These are phyloP conservation scores for Gnaphalium uliginosum DNA, from an alignment of 129 eudicot species.

Conservation along the genomic window DNA sequence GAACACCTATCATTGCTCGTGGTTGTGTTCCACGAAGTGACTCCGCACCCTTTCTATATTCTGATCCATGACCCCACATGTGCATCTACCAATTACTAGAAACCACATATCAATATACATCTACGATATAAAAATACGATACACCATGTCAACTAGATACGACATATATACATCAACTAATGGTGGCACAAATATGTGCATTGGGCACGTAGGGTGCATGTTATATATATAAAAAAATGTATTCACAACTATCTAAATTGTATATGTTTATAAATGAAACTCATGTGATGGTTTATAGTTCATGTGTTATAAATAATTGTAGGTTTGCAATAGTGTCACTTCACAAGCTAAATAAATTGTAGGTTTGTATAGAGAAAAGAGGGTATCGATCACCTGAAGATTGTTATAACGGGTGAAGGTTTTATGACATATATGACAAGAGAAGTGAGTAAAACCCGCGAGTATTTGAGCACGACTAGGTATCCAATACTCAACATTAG, in stretches of 20 bases:
- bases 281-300: no score
- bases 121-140: neutral
- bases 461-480: constrained; percentile 75
- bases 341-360: neutral
- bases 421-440: constrained; percentile 75
- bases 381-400: constrained; percentile 59
- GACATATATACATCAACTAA: neutral
- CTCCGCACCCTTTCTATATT: constrained; percentile 72
- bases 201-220: neutral
- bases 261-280: no score
- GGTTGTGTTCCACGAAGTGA: constrained; percentile 75
- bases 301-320: neutral
- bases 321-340: neutral
- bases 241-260: neutral
- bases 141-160: neutral
- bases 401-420: constrained; percentile 89
- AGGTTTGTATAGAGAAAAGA: neutral
- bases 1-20: constrained; percentile 62
- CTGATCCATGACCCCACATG: constrained; percentile 95
- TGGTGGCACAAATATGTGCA: neutral
- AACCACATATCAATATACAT: neutral
- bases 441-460: constrained; percentile 82
- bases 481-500: constrained; percentile 57
- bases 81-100: constrained; percentile 56
- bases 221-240: neutral